Evolutionary conservation across 2,329 filamentous ascomycete genomes (phyloP).

Genomic region (Colletotrichum echinochloae): DNA sequence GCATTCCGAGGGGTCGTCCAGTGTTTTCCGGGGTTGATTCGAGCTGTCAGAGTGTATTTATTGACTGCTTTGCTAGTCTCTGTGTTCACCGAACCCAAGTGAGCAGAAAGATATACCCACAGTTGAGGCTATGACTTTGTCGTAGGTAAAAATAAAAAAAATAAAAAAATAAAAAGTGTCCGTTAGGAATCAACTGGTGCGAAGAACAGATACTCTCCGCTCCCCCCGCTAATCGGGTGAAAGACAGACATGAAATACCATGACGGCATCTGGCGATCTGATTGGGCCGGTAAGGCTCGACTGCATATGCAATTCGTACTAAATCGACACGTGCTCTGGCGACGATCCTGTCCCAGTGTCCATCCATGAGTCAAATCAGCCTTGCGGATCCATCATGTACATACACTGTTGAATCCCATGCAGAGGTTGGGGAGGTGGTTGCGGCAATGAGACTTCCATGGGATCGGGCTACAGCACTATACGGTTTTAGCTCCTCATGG

Average conservation of each 20-base stretch:
- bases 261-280: neutral
- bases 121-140: neutral
- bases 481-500: too few relatives aligned
- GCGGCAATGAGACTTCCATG: neutral
- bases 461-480: too few relatives aligned
- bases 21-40: neutral
- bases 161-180: too few relatives aligned
- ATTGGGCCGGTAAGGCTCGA: neutral
- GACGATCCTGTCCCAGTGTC: neutral
- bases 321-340: neutral
- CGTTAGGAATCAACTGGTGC: neutral
- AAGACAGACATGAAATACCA: neutral
- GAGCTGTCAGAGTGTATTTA: neutral
- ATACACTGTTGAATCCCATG: neutral
- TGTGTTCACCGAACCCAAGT: too few relatives aligned
- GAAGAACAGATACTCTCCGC: neutral
- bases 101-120: neutral
- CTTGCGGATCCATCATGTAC: neutral
- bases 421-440: neutral
- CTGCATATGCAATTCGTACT: neutral
- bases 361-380: too few relatives aligned
- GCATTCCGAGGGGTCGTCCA: neutral
- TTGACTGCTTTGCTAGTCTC: too few relatives aligned
- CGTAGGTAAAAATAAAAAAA: too few relatives aligned
- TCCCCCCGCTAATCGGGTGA: neutral